These are phyloP conservation scores for Dendrobium catenatum DNA, from an alignment of 106 monocot genomes.

Conservation along the genomic window DNA sequence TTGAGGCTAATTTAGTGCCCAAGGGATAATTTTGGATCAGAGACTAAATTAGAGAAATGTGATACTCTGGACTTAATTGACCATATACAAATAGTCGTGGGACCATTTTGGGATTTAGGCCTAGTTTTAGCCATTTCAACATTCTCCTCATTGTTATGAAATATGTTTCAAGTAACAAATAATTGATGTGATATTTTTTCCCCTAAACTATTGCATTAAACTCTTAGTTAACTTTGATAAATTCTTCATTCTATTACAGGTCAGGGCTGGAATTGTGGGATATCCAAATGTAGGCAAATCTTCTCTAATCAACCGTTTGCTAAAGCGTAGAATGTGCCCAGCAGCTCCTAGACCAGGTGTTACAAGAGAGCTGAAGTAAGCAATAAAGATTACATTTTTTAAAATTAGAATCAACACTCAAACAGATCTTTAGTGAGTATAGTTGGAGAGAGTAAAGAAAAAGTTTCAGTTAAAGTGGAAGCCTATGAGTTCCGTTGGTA, in stretches of 20 bases:
- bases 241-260: conserved; percentile 28
- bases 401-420: neutral
- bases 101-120: too few relatives aligned
- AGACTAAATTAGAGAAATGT: too few relatives aligned
- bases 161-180: neutral
- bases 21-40: too few relatives aligned
- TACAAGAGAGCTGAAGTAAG: conserved; percentile 86
- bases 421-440: too few relatives aligned
- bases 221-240: neutral
- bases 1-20: too few relatives aligned
- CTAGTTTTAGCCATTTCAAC: too few relatives aligned
- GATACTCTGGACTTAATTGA: too few relatives aligned
- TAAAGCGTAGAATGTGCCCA: conserved; percentile 91
- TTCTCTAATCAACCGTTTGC: conserved; percentile 84
- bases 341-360: conserved; percentile 97
- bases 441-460: too few relatives aligned
- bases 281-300: conserved; percentile 99
- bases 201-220: neutral
- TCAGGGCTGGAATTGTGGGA: conserved; percentile 94
- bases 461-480: neutral
- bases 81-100: too few relatives aligned
- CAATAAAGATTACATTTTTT: neutral
- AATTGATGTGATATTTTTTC: neutral
- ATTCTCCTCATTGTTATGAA: neutral
- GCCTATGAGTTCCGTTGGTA: neutral